phyloP scores from a whole-genome alignment of 192 early-diverging fungal genomes.

The Geosiphon pyriformis region DNA sequence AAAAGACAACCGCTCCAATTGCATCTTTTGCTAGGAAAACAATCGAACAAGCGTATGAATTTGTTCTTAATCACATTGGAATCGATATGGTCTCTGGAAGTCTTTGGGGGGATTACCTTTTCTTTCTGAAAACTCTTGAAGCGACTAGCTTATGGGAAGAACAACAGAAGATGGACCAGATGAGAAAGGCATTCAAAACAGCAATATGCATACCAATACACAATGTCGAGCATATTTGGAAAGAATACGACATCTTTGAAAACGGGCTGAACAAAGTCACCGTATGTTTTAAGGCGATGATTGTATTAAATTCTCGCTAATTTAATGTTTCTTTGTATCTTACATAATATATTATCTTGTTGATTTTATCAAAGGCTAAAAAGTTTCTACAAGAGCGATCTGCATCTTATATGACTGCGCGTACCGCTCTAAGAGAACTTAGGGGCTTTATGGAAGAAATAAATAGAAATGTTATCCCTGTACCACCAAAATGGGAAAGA shows the following conservation, averaged over 20 bases:
- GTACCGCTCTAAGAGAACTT: constrained; percentile 78
- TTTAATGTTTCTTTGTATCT: background rate
- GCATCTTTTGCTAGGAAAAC: constrained; percentile 57
- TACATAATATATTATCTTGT: no score
- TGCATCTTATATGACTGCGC: constrained; percentile 89
- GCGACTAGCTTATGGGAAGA: constrained; percentile 79
- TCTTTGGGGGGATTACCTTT: constrained; percentile 87
- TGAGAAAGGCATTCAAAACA: constrained; percentile 78
- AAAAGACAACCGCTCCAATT: constrained; percentile 39
- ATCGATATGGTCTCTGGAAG: constrained; percentile 80
- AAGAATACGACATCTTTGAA: constrained; percentile 91
- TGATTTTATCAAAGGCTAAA: constrained; percentile 59
- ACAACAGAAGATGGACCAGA: constrained; percentile 79
- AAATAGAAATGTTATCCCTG: constrained; percentile 60
- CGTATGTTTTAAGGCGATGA: constrained; percentile 35
- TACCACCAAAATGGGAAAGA: constrained; percentile 76
- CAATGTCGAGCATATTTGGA: constrained; percentile 89
- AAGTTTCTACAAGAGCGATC: constrained; percentile 82
- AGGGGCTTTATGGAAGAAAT: constrained; percentile 74
- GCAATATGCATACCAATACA: constrained; percentile 83
- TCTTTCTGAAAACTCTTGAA: constrained; percentile 71
- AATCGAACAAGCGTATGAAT: constrained; percentile 82
- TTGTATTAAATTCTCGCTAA: background rate
- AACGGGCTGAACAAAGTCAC: constrained; percentile 77
- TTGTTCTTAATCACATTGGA: constrained; percentile 82